A percentile compares a stretch with the other conserved stretches of the same genome.
Evolutionary conservation across 495 filamentous ascomycete species (phyloP).

Genomic region (Trichoderma gamsii): DNA sequence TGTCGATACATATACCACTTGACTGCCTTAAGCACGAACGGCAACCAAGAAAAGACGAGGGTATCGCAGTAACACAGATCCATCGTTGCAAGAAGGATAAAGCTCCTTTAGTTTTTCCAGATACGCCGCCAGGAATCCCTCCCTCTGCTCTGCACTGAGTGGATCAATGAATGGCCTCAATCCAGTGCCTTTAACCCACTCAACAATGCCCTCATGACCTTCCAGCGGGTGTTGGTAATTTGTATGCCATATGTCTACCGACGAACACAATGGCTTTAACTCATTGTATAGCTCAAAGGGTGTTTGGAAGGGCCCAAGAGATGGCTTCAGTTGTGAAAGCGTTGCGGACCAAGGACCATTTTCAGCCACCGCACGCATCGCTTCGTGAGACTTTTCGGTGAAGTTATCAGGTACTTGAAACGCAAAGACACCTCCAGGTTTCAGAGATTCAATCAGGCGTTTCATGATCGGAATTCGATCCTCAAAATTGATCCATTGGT

Average conservation of each 20-base stretch:
- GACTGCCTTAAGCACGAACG: background rate
- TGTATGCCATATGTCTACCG: conserved; percentile 47
- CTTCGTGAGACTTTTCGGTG: conserved; percentile 39
- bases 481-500: conserved; percentile 46
- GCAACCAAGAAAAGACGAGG: conserved; percentile 13
- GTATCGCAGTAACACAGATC: background rate
- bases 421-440: conserved; percentile 43
- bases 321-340: conserved; percentile 27
- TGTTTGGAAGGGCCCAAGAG: conserved; percentile 43
- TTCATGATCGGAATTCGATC: conserved; percentile 39
- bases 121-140: conserved; percentile 13
- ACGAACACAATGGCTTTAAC: conserved; percentile 35
- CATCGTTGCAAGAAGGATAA: conserved; percentile 1
- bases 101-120: background rate
- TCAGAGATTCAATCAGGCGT: conserved; percentile 34
- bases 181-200: conserved; percentile 54
- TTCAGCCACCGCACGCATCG: conserved; percentile 42
- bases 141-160: conserved; percentile 2
- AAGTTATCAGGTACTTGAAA: conserved; percentile 52
- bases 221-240: conserved; percentile 46
- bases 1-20: background rate
- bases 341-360: conserved; percentile 34
- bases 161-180: conserved; percentile 41
- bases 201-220: conserved; percentile 42
- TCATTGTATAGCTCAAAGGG: conserved; percentile 40